Evolutionary conservation across 345 rosid species (phyloP), one percentile per base, ranked within the genome.

Genomic region (Brassica cretica): DNA sequence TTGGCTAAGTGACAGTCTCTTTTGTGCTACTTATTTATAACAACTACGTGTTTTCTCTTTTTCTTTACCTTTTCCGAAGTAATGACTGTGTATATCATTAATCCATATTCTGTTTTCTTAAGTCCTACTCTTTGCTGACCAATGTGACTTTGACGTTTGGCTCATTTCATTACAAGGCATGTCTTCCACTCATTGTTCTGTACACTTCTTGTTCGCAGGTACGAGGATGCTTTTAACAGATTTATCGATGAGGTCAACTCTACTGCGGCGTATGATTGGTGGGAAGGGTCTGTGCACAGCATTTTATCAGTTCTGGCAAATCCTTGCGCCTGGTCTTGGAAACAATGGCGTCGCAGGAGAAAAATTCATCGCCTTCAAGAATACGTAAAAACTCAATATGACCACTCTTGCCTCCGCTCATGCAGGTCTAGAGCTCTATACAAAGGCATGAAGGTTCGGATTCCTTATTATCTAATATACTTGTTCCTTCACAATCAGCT

Each of bases 241-340:
- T 93, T 95, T 77, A 93, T 95, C 83, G 97, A 93, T 76, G 98
- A 91, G 82, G 89, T 95, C 30, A 95, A 95, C 84, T 91, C 99
- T 46, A 94, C 91, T 74, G 96, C 99, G 73, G 97, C 98, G 56
- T 95, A 91, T 87, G 94, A 95, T 81, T 95, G 99, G 99, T 95
- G 99, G 99, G 99, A 95, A 86, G 99, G 99, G 74, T 93, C 99
- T 41, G 90, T 93, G 39, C 97, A 93, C 82, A 90, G 96, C 83
- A 95, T 95, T 78, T 90, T 95, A 15, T 86, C 93, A 72, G 82
- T 95, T 76, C 90, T 95, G 72, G 98, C 97, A 75, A 89, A 91
- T 82, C 99, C 99, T 76, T 91, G 93, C 72, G 94, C 99, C 71
- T 95, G 99, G 98, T 95, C 99, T 25, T 95, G 99, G 99, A 91